These are phyloP conservation scores for Petunia hybrid DNA, from an alignment of 305 asterid genomes.

Conservation along the genomic window DNA sequence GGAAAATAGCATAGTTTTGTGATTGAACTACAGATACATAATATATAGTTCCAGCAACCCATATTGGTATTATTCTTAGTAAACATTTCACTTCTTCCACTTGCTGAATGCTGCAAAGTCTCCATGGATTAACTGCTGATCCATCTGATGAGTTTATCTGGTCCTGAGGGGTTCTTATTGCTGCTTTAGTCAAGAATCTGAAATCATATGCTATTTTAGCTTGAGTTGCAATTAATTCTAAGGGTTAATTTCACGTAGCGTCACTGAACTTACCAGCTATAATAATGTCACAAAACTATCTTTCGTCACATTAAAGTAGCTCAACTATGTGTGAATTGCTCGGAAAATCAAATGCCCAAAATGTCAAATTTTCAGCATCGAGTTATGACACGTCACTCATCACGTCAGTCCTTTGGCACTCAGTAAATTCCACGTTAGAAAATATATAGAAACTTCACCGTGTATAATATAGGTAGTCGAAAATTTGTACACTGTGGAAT, in stretches of 20 bases:
- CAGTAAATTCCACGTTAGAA: no score
- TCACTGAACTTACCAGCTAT: neutral
- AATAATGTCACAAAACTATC: no score
- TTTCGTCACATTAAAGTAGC: neutral
- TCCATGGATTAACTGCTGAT: conserved; percentile 47
- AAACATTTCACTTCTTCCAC: conserved; percentile 43
- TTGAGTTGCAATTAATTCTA: neutral
- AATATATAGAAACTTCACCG: no score
- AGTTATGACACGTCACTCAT: no score
- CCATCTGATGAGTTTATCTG: conserved; percentile 50
- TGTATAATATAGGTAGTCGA: no score
- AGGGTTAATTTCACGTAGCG: neutral
- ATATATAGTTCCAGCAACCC: conserved; percentile 37
- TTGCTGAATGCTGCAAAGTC: conserved; percentile 39
- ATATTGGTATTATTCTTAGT: conserved; percentile 34
- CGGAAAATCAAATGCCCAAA: no score
- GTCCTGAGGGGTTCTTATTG: conserved; percentile 54
- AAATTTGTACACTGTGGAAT: no score
- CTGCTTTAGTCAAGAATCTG: conserved; percentile 73
- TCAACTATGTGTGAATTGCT: no score
- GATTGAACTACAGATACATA: conserved; percentile 27
- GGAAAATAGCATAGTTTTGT: conserved; percentile 38
- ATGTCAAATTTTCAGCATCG: no score
- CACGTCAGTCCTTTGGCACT: no score
- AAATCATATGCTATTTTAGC: neutral